phyloP scores from a whole-genome alignment of 495 filamentous ascomycete species.

The Xylaria intraflava region DNA sequence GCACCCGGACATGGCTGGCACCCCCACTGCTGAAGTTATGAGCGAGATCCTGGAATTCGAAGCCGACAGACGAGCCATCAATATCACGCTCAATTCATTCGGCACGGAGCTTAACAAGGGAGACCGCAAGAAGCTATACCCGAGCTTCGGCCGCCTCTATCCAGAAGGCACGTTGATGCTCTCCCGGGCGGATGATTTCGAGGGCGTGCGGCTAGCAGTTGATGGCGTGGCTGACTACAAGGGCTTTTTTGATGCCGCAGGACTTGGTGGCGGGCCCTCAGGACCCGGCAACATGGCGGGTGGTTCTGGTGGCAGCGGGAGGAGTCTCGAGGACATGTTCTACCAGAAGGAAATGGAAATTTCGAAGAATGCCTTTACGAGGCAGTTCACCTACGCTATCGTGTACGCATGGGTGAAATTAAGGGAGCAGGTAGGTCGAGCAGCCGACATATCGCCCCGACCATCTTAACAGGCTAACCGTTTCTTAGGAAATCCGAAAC shows the following conservation, averaged over 20 bases:
- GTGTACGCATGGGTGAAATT: slow-evolving; percentile 98
- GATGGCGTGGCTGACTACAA: slow-evolving; percentile 91
- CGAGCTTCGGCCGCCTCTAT: slow-evolving; percentile 80
- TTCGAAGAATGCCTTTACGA: slow-evolving; percentile 86
- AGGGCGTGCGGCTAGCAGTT: slow-evolving; percentile 86
- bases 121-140: slow-evolving; percentile 94
- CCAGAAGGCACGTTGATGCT: slow-evolving; percentile 94
- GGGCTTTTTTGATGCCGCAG: slow-evolving; percentile 86
- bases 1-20: slow-evolving; percentile 74
- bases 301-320: slow-evolving; percentile 66
- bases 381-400: slow-evolving; percentile 91
- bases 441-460: not conserved
- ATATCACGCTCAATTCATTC: slow-evolving; percentile 98
- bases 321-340: slow-evolving; percentile 94
- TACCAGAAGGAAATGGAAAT: slow-evolving; percentile 99
- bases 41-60: slow-evolving; percentile 91
- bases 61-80: slow-evolving; percentile 92
- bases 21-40: slow-evolving; percentile 91
- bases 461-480: slow-evolving; percentile 3
- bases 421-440: slow-evolving; percentile 76
- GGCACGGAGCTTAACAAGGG: slow-evolving; percentile 92
- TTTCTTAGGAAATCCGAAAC: slow-evolving; percentile 88
- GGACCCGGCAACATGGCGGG: slow-evolving; percentile 79
- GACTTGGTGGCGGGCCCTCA: slow-evolving; percentile 65
- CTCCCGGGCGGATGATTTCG: slow-evolving; percentile 88